Evolutionary conservation across 1,284 basidiomycete species (phyloP).

Genomic region (Leccinum griseonigrum): DNA sequence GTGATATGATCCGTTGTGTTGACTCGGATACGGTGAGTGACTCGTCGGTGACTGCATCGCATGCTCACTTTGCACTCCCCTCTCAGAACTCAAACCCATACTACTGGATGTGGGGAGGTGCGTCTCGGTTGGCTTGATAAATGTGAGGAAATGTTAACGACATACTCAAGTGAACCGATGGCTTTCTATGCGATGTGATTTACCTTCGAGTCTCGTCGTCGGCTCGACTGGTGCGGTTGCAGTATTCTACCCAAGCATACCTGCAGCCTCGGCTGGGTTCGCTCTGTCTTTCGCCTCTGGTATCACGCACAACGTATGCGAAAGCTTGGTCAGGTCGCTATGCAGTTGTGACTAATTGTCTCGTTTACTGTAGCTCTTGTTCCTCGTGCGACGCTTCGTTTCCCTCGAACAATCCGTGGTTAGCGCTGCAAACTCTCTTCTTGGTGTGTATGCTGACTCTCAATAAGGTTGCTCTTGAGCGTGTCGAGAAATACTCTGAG

Average conservation of each 20-base stretch:
- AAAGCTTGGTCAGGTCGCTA: constrained; percentile 7
- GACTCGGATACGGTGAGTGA: constrained; percentile 73
- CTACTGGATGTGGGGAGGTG: constrained; percentile 84
- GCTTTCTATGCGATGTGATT: constrained; percentile 80
- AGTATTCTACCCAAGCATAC: constrained; percentile 67
- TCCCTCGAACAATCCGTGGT: constrained; percentile 92
- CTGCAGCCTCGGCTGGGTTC: constrained; percentile 81
- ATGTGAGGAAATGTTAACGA: constrained; percentile 3
- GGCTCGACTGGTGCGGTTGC: constrained; percentile 71
- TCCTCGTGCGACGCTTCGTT: constrained; percentile 69
- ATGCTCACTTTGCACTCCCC: background rate
- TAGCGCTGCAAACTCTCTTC: constrained; percentile 14
- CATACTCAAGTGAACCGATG: constrained; percentile 65
- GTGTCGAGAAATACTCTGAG: constrained; percentile 89
- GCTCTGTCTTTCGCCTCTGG: constrained; percentile 80
- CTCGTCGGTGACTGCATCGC: background rate
- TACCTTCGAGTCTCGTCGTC: constrained; percentile 72
- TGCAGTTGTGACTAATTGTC: constrained; percentile 23
- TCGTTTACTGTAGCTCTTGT: constrained; percentile 43
- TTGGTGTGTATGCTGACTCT: constrained; percentile 7
- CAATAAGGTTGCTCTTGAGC: constrained; percentile 80
- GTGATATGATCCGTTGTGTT: constrained; percentile 82
- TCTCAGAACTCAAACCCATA: constrained; percentile 71
- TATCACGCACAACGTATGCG: constrained; percentile 68
- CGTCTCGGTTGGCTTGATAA: constrained; percentile 15